phyloP scores from a whole-genome alignment of 352 stramenopile species.

The Phytophthora pinifolia region DNA sequence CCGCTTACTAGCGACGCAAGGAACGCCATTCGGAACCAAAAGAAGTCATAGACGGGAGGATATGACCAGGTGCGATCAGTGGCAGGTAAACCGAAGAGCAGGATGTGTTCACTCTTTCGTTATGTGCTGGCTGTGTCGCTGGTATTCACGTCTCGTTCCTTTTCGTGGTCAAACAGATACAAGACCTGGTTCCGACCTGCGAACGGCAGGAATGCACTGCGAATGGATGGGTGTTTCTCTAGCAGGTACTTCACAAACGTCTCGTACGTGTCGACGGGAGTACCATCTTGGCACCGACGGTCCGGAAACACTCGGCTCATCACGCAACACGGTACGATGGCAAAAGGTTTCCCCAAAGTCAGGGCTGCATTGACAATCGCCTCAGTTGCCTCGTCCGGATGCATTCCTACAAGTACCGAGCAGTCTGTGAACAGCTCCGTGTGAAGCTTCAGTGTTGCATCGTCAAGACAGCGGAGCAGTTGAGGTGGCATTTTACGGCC shows the following conservation, averaged over 20 bases:
- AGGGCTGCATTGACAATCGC: slow-evolving; percentile 94
- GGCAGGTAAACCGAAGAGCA: not conserved
- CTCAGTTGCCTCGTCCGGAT: slow-evolving; percentile 96
- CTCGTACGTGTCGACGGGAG: slow-evolving; percentile 76
- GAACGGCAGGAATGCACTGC: slow-evolving; percentile 71
- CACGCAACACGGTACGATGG: slow-evolving; percentile 96
- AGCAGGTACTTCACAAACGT: slow-evolving; percentile 81
- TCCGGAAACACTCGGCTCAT: slow-evolving; percentile 93
- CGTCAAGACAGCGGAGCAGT: slow-evolving; percentile 59
- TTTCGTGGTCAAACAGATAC: slow-evolving; percentile 67
- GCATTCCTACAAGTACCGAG: slow-evolving; percentile 92
- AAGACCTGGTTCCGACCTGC: slow-evolving; percentile 85
- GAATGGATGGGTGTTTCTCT: slow-evolving; percentile 74
- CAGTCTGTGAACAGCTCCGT: slow-evolving; percentile 69
- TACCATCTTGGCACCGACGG: slow-evolving; percentile 56
- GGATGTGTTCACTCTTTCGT: not conserved
- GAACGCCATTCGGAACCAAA: slow-evolving; percentile 41
- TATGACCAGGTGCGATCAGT: too few species aligned
- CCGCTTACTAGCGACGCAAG: slow-evolving; percentile 60
- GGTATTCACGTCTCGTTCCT: slow-evolving; percentile 6
- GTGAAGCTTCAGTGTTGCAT: slow-evolving; percentile 51
- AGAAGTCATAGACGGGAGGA: slow-evolving; percentile 8
- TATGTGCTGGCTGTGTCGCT: slow-evolving; percentile 3
- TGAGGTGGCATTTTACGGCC: slow-evolving; percentile 52
- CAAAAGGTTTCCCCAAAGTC: slow-evolving; percentile 89